Base-by-base conservation (phyloP, 495 filamentous ascomycete species). In the Xylaria nigripes region DNA sequence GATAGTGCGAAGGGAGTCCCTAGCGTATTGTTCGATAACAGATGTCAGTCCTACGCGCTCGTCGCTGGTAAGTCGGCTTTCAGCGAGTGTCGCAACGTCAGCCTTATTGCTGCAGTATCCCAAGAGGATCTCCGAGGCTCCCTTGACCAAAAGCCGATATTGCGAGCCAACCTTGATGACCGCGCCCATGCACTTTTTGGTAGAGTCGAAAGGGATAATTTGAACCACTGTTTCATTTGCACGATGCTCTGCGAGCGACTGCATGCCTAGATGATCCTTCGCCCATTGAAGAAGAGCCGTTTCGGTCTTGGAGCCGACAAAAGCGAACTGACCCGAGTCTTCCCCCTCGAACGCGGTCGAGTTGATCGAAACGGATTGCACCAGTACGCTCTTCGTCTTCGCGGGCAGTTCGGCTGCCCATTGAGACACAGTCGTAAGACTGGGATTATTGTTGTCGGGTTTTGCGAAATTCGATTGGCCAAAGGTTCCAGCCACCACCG, bases 271-370 rank as follows among this genome's bases (percentile, higher is more conserved):
- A 56, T 81, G 68, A 24, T 84, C 78, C 34, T 75, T 75, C 1
- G 84, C 85, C 59, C 87, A 84, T 18, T 70, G 69, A 16, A 89
- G 70, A 12, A 89, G 70, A 7, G 86, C 85, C 5, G 85, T 86
- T 59, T 90, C 86, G 0, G 86, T 90, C 63, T 87, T 87, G 3
- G 86, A 88, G 54, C 86, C 86, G 49, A 88, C 76, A 51, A 85
- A 89, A 0, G 76, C 71, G 48, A 72, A 68, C 23, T 74, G 64
- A 0, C 82, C 83, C 46, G 81, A 76, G 23, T 81, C 77, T 45
- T 87, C 84, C 15, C 80, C 80, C 58, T 88, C 83, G 57, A 88
- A 88, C 1, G 85, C 86, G 0, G 86, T 88, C 3, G 86, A 88
- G 63, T 90, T 89, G 57, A 85, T 74, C 27, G 82, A 78, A 43